phyloP scores from a whole-genome alignment of 495 filamentous ascomycete genomes.

The Margaritispora aquatica region DNA sequence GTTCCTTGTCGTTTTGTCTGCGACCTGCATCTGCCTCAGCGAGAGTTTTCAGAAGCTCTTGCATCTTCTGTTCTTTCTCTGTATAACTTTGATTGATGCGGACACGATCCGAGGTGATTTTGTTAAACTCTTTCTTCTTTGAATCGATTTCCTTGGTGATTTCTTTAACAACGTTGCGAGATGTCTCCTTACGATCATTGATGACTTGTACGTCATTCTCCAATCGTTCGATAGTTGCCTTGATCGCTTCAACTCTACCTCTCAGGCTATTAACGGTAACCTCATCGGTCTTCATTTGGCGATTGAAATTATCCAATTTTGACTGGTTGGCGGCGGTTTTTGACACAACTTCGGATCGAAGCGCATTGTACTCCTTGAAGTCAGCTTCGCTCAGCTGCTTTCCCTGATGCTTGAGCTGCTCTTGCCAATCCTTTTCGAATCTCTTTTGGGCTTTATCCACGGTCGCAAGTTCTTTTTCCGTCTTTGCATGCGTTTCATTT shows the following conservation, averaged over 20 bases:
- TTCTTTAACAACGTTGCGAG: constrained; percentile 55
- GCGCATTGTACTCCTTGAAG: constrained; percentile 80
- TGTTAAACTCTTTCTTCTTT: constrained; percentile 88
- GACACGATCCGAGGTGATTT: constrained; percentile 76
- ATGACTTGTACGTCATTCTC: constrained; percentile 66
- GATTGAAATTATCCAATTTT: constrained; percentile 74
- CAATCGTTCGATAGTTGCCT: constrained; percentile 67
- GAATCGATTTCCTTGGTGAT: constrained; percentile 69
- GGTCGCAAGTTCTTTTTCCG: constrained; percentile 71
- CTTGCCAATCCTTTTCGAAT: constrained; percentile 83
- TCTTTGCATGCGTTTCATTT: constrained; percentile 53
- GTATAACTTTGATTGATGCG: constrained; percentile 71
- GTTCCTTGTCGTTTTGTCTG: constrained; percentile 77
- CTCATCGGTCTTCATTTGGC: constrained; percentile 83
- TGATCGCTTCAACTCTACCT: constrained; percentile 72
- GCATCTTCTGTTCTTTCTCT: constrained; percentile 86
- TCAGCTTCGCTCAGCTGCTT: constrained; percentile 80
- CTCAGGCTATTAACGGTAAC: constrained; percentile 81
- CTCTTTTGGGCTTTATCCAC: constrained; percentile 86
- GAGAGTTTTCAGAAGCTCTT: constrained; percentile 70
- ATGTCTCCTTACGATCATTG: constrained; percentile 55
- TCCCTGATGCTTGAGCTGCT: constrained; percentile 76
- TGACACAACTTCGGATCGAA: constrained; percentile 80
- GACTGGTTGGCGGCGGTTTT: constrained; percentile 76
- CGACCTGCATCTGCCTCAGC: constrained; percentile 75